Conservation (phyloP, 805 yeast species). For the Ogataea nitratoaversa region DNA sequence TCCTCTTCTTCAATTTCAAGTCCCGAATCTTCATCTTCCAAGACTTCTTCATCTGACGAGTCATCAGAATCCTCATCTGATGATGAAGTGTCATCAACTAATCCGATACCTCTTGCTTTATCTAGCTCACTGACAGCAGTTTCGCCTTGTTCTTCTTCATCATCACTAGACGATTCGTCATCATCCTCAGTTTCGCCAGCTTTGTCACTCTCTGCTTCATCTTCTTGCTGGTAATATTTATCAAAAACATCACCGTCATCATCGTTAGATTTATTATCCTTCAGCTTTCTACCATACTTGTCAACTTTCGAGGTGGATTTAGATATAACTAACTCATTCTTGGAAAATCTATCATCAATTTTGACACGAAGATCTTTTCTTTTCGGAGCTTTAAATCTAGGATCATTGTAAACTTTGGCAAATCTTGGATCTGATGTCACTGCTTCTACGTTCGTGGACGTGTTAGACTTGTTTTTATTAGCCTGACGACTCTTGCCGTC, state of each 20-base stretch:
- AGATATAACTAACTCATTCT: constrained; percentile 56
- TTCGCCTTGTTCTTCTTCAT: constrained; percentile 29
- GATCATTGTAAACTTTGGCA: constrained; percentile 75
- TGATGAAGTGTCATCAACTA: constrained; percentile 35
- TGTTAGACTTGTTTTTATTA: no score
- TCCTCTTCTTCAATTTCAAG: constrained; percentile 51
- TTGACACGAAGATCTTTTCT: constrained; percentile 67
- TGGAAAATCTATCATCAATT: constrained; percentile 79
- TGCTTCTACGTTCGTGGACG: no score
- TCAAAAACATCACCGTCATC: constrained; percentile 52
- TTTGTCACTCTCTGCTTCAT: constrained; percentile 24
- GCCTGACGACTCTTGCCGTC: no score
- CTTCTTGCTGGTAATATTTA: constrained; percentile 54
- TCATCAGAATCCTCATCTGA: constrained; percentile 43
- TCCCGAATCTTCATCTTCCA: constrained; percentile 46
- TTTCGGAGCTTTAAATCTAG: constrained; percentile 76
- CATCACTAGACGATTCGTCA: constrained; percentile 43
- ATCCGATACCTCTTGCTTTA: constrained; percentile 59
- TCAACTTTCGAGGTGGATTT: constrained; percentile 70
- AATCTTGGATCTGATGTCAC: constrained; percentile 71
- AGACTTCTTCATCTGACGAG: constrained; percentile 35
- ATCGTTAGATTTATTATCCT: constrained; percentile 33
- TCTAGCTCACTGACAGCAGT: constrained; percentile 12
- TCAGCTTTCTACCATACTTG: constrained; percentile 77
- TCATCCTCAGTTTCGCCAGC: constrained; percentile 33